Evolutionary conservation across 2,329 filamentous ascomycete genomes (phyloP).

Genomic region (Aureobasidium lini): DNA sequence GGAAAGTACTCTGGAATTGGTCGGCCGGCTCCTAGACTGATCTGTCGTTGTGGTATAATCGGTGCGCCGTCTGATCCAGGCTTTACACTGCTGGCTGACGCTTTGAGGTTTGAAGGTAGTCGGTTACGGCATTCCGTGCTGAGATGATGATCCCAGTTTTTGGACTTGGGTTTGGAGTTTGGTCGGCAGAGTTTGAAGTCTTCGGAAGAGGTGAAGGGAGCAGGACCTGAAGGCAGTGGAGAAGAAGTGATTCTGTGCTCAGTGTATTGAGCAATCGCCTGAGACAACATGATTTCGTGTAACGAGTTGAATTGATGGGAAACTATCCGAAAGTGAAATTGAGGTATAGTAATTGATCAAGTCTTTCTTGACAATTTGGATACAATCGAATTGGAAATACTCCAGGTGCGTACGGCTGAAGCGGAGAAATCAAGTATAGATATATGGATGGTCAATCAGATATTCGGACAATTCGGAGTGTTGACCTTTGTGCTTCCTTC

Average conservation of each 20-base stretch:
- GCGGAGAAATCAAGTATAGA: not conserved
- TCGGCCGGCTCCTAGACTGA: constrained; percentile 13
- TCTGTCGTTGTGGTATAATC: not conserved
- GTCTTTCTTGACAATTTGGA: not conserved
- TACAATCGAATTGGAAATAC: not conserved
- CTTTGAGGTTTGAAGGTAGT: constrained; percentile 3
- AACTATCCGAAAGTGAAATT: not conserved
- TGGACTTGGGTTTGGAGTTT: not conserved
- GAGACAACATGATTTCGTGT: not conserved
- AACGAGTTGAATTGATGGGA: not conserved
- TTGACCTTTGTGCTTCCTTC: not conserved
- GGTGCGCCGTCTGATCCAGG: not conserved
- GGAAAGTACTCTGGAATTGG: constrained; percentile 15
- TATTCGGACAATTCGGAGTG: constrained; percentile 4
- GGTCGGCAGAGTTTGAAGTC: constrained; percentile 2
- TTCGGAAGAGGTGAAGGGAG: constrained; percentile 2
- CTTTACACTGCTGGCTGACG: constrained; percentile 1
- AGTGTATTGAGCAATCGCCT: not conserved
- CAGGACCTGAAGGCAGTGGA: not conserved
- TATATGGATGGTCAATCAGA: not conserved
- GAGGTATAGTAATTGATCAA: not conserved
- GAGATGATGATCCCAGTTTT: constrained; percentile 2
- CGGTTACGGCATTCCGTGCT: constrained; percentile 7
- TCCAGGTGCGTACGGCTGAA: not conserved
- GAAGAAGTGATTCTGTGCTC: not conserved